A percentile compares a stretch with the other conserved stretches of the same genome.
Conservation (phyloP, 148 eudicot genomes). For the Rhododendron griersonianum region DNA sequence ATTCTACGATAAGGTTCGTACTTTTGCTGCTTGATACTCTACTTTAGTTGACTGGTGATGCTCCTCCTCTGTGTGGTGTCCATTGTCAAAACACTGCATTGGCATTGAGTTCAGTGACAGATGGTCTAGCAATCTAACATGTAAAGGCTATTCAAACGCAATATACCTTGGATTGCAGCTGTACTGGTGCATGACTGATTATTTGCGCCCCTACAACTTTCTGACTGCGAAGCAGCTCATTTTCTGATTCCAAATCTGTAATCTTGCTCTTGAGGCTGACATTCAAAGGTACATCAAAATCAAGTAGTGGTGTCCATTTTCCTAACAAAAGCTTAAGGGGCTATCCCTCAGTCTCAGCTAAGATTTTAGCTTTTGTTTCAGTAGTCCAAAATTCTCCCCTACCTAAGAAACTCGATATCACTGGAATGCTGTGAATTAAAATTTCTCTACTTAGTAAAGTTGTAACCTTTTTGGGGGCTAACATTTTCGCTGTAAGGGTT, state of each 20-base stretch:
- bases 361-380: conserved; percentile 7
- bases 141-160: background rate
- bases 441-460: background rate
- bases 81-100: conserved; percentile 39
- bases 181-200: conserved; percentile 18
- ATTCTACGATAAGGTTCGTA: conserved; percentile 1
- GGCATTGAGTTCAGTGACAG: conserved; percentile 10
- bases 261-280: conserved; percentile 47
- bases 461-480: background rate
- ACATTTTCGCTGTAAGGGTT: background rate
- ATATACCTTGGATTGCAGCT: conserved; percentile 29
- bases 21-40: conserved; percentile 21
- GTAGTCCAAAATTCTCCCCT: background rate
- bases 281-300: conserved; percentile 24
- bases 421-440: background rate
- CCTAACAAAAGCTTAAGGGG: background rate
- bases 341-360: background rate
- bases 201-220: conserved; percentile 32
- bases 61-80: conserved; percentile 24
- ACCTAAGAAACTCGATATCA: background rate
- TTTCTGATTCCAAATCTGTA: conserved; percentile 42
- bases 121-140: background rate
- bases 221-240: conserved; percentile 35
- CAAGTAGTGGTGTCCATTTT: background rate
- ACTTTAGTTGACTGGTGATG: conserved; percentile 16